Percentiles rank a stretch among this genome's conserved stretches.
Evolutionary conservation across 305 asterid species (phyloP).

Genomic region (Solanum hybrid): DNA sequence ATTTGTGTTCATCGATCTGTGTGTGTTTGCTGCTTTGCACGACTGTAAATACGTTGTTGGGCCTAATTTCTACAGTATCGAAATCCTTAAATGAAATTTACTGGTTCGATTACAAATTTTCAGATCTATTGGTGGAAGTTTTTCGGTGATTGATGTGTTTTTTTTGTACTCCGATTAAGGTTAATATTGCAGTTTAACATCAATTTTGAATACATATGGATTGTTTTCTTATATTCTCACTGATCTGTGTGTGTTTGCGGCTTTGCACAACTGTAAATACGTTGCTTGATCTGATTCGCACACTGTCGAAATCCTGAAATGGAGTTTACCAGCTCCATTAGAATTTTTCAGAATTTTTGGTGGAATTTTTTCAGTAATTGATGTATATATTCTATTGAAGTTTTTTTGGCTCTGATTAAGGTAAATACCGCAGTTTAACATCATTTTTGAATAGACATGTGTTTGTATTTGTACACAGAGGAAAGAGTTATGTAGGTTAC

Average conservation of each 20-base stretch:
- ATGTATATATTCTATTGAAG: not conserved
- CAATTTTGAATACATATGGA: not conserved
- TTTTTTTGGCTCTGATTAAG: not conserved
- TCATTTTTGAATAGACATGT: not conserved
- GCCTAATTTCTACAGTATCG: not conserved
- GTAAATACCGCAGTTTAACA: not conserved
- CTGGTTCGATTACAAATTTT: not conserved
- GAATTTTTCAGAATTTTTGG: not conserved
- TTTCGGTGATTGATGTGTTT: not conserved
- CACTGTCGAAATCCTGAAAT: not conserved
- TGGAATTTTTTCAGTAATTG: not conserved
- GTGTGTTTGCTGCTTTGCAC: not conserved
- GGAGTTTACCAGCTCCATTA: not conserved
- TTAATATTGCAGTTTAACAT: not conserved
- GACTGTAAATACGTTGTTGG: not conserved
- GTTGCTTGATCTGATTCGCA: not conserved
- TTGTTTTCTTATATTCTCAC: not conserved
- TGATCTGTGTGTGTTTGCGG: not conserved
- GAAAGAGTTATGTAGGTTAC: not conserved
- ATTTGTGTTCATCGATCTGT: not conserved
- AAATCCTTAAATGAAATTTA: not conserved
- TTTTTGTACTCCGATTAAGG: not conserved
- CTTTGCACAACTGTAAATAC: not conserved
- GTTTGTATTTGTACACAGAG: not conserved
- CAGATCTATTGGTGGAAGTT: not conserved